These are phyloP conservation scores for Massospora cicadina DNA, from an alignment of 371 early-diverging fungal genomes.

Conservation along the genomic window DNA sequence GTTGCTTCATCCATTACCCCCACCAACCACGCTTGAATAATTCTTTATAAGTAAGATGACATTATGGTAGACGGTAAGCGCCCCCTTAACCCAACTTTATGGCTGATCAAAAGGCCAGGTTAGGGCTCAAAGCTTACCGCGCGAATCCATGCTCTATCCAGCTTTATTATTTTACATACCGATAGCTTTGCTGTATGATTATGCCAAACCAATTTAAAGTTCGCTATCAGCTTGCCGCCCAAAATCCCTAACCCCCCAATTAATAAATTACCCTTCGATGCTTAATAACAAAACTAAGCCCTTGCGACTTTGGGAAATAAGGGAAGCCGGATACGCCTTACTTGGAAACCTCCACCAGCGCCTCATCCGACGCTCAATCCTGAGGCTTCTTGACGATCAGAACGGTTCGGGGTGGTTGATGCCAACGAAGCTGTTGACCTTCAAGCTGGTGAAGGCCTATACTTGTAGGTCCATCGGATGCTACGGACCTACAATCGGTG, in stretches of 20 bases:
- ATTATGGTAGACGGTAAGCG: no score
- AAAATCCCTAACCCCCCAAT: background rate
- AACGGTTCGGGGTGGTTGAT: slow-evolving; percentile 39
- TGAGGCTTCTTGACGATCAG: slow-evolving; percentile 62
- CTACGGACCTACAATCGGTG: background rate
- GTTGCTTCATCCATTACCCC: no score
- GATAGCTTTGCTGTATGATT: background rate
- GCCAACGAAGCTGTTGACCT: slow-evolving; percentile 30
- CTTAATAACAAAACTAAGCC: background rate
- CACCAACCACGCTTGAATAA: no score
- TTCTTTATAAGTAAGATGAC: no score
- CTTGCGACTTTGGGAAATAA: background rate
- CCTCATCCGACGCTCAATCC: slow-evolving; percentile 39
- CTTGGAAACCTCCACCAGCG: slow-evolving; percentile 41
- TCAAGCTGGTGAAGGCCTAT: background rate
- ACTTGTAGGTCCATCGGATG: background rate
- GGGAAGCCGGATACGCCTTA: slow-evolving; percentile 15
- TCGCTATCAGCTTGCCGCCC: background rate
- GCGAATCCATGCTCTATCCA: no score
- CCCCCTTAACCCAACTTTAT: no score
- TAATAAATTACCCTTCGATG: background rate
- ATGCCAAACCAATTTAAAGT: background rate
- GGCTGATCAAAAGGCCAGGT: no score
- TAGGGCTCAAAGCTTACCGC: no score
- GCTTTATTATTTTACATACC: background rate